Evolutionary conservation across 768 basidiomycete genomes (phyloP).

Genomic region (Hericium coralloides): DNA sequence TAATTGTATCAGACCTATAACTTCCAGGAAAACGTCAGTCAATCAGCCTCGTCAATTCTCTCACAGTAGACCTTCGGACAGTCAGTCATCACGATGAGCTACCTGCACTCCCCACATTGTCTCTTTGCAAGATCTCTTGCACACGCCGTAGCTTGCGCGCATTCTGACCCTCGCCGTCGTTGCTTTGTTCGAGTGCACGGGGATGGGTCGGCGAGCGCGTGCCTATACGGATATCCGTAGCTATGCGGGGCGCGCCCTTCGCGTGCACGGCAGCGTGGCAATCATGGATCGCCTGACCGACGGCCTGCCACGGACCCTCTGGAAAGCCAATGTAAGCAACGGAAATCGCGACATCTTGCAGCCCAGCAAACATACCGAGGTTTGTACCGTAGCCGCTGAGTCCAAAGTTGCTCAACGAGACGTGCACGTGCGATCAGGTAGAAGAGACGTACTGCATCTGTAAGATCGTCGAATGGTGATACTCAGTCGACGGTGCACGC

Average conservation of each 20-base stretch:
- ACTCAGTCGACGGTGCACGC: not conserved
- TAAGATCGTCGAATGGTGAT: not conserved
- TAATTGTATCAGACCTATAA: too few relatives aligned
- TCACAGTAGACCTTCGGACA: too few relatives aligned
- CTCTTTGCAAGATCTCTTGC: conserved; percentile 57
- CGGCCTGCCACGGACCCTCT: conserved; percentile 83
- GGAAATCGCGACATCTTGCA: too few relatives aligned
- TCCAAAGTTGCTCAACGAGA: conserved; percentile 1
- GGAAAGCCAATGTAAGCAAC: not conserved
- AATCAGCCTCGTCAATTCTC: too few relatives aligned
- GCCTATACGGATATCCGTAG: conserved; percentile 93
- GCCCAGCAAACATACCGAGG: conserved; percentile 38
- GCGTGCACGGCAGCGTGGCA: conserved; percentile 85
- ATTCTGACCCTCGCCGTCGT: conserved; percentile 57
- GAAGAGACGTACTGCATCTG: conserved; percentile 52
- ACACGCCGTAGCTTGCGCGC: conserved; percentile 75
- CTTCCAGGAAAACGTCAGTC: too few relatives aligned
- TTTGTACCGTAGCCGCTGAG: conserved; percentile 88
- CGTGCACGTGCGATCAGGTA: too few relatives aligned
- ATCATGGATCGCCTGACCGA: conserved; percentile 80
- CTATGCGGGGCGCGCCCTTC: conserved; percentile 64
- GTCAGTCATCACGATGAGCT: too few relatives aligned
- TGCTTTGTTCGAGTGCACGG: conserved; percentile 44
- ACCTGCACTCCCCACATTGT: conserved; percentile 4
- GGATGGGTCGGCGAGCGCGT: conserved; percentile 44